Evolutionary conservation across 805 yeast genomes (phyloP).

Genomic region (Cyberlindnera saturnus): DNA sequence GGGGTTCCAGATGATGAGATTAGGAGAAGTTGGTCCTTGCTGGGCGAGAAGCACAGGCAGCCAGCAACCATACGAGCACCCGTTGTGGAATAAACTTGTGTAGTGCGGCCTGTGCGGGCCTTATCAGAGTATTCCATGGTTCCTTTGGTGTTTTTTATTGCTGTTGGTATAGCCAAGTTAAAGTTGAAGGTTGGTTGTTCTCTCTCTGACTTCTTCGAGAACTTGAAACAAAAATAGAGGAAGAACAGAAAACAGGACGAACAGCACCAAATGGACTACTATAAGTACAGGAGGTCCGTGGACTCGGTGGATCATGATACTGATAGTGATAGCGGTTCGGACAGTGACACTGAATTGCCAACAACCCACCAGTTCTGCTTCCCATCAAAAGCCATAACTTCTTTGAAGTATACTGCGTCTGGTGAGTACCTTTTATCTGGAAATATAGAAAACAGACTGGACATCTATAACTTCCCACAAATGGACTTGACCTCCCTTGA

Average conservation of each 20-base stretch:
- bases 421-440: conserved; percentile 25
- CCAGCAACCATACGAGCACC: conserved; percentile 94
- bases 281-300: background rate
- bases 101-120: conserved; percentile 15
- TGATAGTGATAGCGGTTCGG: conserved; percentile 22
- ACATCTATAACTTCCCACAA: conserved; percentile 28
- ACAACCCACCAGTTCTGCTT: conserved; percentile 27
- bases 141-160: background rate
- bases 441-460: conserved; percentile 22
- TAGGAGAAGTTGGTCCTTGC: conserved; percentile 62
- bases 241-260: too few species aligned
- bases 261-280: background rate
- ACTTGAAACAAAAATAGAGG: too few species aligned
- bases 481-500: conserved; percentile 20
- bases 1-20: conserved; percentile 67
- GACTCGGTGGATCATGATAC: conserved; percentile 5
- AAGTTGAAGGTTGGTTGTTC: too few species aligned
- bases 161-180: too few species aligned
- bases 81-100: conserved; percentile 41
- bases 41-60: conserved; percentile 62
- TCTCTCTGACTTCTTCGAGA: too few species aligned
- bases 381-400: conserved; percentile 19
- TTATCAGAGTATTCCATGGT: conserved; percentile 5
- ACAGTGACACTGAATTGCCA: conserved; percentile 23
- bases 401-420: conserved; percentile 19